Conservation (phyloP, 345 rosid genomes). For the Acer saccharum region DNA sequence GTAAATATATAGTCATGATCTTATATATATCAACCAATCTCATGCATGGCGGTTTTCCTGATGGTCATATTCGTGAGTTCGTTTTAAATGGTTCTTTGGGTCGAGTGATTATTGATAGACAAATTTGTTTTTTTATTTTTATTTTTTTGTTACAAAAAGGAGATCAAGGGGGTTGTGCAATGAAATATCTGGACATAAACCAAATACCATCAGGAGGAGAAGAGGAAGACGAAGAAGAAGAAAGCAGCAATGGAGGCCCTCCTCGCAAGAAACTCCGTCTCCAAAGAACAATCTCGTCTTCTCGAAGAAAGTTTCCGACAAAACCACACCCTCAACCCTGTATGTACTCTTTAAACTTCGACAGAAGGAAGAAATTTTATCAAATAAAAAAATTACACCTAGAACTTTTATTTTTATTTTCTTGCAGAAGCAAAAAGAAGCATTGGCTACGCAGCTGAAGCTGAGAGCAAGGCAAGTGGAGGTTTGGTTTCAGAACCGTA, state of each 20-base stretch:
- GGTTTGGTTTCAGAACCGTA: constrained; percentile 99
- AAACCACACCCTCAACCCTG: constrained; percentile 86
- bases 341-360: constrained; percentile 5
- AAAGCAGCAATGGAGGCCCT: constrained; percentile 50
- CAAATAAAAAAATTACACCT: background rate
- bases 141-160: background rate
- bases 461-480: constrained; percentile 91
- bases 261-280: constrained; percentile 91
- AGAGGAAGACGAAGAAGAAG: constrained; percentile 53
- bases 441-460: constrained; percentile 74
- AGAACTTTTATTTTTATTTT: background rate
- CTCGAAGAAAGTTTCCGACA: constrained; percentile 96
- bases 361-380: background rate
- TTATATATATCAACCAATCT: background rate
- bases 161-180: constrained; percentile 24
- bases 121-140: background rate
- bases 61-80: background rate
- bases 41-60: constrained; percentile 17
- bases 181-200: constrained; percentile 75
- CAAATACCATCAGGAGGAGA: constrained; percentile 50
- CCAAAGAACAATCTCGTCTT: constrained; percentile 91
- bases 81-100: too few relatives aligned
- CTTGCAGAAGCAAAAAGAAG: constrained; percentile 89
- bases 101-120: background rate
- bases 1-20: background rate